These are phyloP conservation scores for Colletotrichum tropicale DNA, from an alignment of 2,329 filamentous ascomycete species.

Conservation along the genomic window DNA sequence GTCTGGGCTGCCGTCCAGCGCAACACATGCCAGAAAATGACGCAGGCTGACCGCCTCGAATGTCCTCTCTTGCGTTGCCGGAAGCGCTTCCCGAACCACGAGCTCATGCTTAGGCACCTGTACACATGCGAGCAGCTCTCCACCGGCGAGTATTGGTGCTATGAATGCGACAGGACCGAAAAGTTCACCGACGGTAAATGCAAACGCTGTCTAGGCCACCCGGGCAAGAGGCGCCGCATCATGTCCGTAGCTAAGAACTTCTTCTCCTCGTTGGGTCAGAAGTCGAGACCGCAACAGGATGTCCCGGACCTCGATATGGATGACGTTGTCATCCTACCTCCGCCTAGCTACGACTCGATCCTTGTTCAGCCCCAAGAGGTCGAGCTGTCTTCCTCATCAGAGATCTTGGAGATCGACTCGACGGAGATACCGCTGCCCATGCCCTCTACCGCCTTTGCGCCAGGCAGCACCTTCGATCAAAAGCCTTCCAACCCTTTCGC, in stretches of 20 bases:
- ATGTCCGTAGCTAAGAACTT: conserved; percentile 58
- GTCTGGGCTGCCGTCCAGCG: conserved; percentile 62
- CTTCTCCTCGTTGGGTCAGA: conserved; percentile 57
- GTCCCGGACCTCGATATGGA: conserved; percentile 31
- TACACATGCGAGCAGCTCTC: conserved; percentile 51
- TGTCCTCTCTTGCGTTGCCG: conserved; percentile 59
- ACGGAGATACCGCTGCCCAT: conserved; percentile 37
- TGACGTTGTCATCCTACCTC: conserved; percentile 35
- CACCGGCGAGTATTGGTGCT: conserved; percentile 60
- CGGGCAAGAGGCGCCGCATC: conserved; percentile 56
- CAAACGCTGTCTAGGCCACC: conserved; percentile 53
- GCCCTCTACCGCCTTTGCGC: not conserved
- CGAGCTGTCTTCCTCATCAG: conserved; percentile 54
- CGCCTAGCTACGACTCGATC: conserved; percentile 52
- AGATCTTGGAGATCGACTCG: conserved; percentile 60
- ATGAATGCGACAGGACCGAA: conserved; percentile 57
- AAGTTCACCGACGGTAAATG: conserved; percentile 57
- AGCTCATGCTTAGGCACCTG: conserved; percentile 59
- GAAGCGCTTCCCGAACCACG: conserved; percentile 54
- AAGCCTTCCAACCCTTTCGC: not conserved
- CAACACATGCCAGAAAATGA: conserved; percentile 53
- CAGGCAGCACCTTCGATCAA: not conserved
- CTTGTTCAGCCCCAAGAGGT: conserved; percentile 34
- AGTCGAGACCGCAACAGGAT: conserved; percentile 40
- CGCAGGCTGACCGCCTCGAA: conserved; percentile 49